Base-by-base conservation (phyloP, 163 green algal species). In the Chlorella variabilis region DNA sequence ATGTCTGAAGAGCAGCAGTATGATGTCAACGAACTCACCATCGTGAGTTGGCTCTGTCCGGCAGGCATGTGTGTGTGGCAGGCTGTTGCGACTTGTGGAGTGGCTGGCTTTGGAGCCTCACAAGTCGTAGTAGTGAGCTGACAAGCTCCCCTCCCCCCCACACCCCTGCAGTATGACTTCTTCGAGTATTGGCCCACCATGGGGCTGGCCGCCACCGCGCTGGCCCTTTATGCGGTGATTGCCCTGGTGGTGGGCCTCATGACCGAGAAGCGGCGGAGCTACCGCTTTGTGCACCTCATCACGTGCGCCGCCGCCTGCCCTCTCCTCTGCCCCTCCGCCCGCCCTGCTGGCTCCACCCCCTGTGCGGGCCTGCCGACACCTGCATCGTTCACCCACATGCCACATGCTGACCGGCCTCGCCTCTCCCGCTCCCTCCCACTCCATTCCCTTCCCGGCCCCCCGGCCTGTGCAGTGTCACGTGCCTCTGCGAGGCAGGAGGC, bases 261-360 rank as follows among this genome's bases (percentile, higher is more conserved):
- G 17, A 79, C 49, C 13, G 36, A 77, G 51, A 65, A 51, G 17
- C 71, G 73, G 21, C 58, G 56, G 25, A n/a, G 29, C 23, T 45
- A 73, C 62, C 54, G 73, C 21, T 87, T 71, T 21, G 17, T 87
- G 36, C 75, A 83, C 62, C 42, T 58, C 11, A 54, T 84, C 58
- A 77, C 71, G 75, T 81, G 61, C 62, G 74, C 5, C 42, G 18
- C 8, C 39, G 48, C 36, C 36, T 34, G 29, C 20, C 33, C 11
- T 23, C 5, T 31, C 27, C 13, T 49, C 5, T 66, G 23, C 18
- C 29, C n/a, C 42, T 51, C 42, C 42, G 4, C n/a, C 27, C 8
- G 1, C 59, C 21, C 29, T 25, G 59, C 59, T 13, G n/a, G n/a
- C n/a, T n/a, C n/a, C n/a, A n/a, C n/a, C n/a, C n/a, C n/a, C n/a